A percentile compares a stretch with the other conserved stretches of the same genome.
These are phyloP conservation scores for Aspergillus eucalypticola DNA, from an alignment of 2,329 filamentous ascomycete species.

Conservation along the genomic window DNA sequence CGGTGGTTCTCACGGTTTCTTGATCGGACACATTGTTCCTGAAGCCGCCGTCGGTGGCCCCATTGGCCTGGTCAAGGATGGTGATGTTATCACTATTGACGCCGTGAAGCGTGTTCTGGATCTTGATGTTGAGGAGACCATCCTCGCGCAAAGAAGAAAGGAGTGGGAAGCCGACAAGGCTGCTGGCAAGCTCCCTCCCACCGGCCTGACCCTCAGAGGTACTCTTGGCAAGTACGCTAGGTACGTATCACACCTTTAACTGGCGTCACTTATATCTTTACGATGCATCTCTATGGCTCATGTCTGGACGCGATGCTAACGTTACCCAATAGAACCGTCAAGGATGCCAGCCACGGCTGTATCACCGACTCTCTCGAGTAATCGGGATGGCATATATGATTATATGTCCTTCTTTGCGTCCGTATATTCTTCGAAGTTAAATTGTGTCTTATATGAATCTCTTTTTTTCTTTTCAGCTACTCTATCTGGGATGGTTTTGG, in stretches of 20 bases:
- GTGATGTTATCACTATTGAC: constrained; percentile 79
- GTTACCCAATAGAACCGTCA: constrained; percentile 34
- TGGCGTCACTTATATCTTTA: neutral
- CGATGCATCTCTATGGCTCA: neutral
- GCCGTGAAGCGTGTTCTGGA: constrained; percentile 70
- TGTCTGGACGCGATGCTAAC: neutral
- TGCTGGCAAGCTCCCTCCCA: constrained; percentile 47
- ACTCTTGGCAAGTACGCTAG: constrained; percentile 71
- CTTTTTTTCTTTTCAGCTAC: neutral
- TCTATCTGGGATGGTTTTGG: constrained; percentile 7
- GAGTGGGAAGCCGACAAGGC: constrained; percentile 57
- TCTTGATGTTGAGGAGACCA: constrained; percentile 65
- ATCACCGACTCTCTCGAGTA: constrained; percentile 47
- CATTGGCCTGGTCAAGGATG: constrained; percentile 78
- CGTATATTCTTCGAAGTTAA: neutral
- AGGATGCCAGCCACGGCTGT: constrained; percentile 51
- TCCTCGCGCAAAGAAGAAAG: constrained; percentile 59
- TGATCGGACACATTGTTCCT: constrained; percentile 84
- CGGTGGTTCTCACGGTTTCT: constrained; percentile 80
- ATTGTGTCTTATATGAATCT: neutral
- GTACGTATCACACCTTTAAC: constrained; percentile 22
- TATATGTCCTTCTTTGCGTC: constrained; percentile 16
- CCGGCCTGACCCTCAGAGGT: constrained; percentile 60
- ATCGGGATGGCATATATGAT: constrained; percentile 14
- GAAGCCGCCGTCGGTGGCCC: constrained; percentile 85